These are phyloP conservation scores for Boletus sp. DNA, from an alignment of 1,284 basidiomycete genomes.

Conservation along the genomic window DNA sequence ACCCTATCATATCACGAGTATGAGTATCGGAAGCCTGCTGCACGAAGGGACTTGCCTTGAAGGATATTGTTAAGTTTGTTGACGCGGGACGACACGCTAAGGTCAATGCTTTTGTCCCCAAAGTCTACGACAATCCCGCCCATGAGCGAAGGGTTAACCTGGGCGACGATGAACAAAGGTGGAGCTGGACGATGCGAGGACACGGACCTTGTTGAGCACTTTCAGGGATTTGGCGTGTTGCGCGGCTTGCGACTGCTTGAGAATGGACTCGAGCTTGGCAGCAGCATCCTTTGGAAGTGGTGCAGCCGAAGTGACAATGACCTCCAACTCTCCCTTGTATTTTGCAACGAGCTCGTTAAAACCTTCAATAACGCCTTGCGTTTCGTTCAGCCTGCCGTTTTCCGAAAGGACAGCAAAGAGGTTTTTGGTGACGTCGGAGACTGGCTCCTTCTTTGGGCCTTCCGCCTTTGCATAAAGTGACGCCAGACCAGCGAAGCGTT, in stretches of 20 bases:
- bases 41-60: constrained; percentile 50
- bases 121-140: constrained; percentile 95
- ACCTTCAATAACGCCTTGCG: constrained; percentile 84
- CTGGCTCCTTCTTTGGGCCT: constrained; percentile 64
- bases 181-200: not conserved
- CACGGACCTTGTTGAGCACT: constrained; percentile 78
- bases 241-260: constrained; percentile 82
- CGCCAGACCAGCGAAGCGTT: constrained; percentile 70
- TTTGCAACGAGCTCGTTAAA: constrained; percentile 89
- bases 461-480: constrained; percentile 62
- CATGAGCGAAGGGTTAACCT: constrained; percentile 85
- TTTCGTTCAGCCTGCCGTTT: constrained; percentile 88
- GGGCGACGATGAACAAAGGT: constrained; percentile 12
- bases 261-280: constrained; percentile 71
- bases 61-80: constrained; percentile 92
- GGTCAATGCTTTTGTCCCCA: constrained; percentile 96
- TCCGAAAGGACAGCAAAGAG: constrained; percentile 88
- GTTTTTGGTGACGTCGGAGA: constrained; percentile 89
- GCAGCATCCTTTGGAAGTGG: constrained; percentile 74
- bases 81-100: constrained; percentile 89
- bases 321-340: constrained; percentile 91
- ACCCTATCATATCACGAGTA: constrained; percentile 27
- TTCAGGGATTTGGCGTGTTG: constrained; percentile 83
- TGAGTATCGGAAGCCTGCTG: constrained; percentile 8
- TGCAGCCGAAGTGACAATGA: constrained; percentile 85